A percentile compares a stretch with the other conserved stretches of the same genome.
These are phyloP conservation scores for Clausena lansium DNA, from an alignment of 345 rosid genomes.

Conservation along the genomic window DNA sequence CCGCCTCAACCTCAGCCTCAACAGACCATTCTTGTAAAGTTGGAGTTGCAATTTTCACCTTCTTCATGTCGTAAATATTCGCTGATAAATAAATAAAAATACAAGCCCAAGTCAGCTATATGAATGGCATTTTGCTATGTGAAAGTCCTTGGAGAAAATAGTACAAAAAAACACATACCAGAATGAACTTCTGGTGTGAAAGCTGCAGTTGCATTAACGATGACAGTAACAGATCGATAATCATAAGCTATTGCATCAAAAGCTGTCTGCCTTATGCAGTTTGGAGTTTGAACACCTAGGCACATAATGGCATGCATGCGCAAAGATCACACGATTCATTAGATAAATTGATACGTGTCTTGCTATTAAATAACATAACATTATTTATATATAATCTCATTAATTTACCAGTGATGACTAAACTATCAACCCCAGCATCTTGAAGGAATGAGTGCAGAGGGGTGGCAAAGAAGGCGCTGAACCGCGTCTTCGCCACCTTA, in stretches of 20 bases:
- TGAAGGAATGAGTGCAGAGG: constrained; percentile 71
- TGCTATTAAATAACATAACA: not conserved
- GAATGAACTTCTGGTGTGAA: not conserved
- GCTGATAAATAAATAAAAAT: constrained; percentile 34
- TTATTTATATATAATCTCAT: too few species aligned
- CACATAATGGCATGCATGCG: not conserved
- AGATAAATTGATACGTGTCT: too few species aligned
- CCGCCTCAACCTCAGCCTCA: constrained; percentile 26
- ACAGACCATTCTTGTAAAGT: constrained; percentile 62
- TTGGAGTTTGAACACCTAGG: constrained; percentile 84
- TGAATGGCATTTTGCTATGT: not conserved
- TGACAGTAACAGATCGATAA: not conserved
- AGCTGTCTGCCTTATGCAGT: constrained; percentile 77
- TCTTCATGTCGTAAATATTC: constrained; percentile 73
- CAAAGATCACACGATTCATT: not conserved
- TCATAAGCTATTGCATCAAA: constrained; percentile 64
- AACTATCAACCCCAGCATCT: constrained; percentile 38
- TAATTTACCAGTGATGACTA: constrained; percentile 38
- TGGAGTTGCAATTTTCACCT: constrained; percentile 58
- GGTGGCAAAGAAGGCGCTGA: constrained; percentile 78
- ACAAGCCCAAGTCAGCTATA: not conserved
- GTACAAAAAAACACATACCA: not conserved
- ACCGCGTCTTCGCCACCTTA: constrained; percentile 77
- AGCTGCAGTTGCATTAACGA: not conserved
- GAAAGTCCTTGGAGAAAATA: not conserved